phyloP scores from a whole-genome alignment of 75 land plant genomes.

The Cryptomeria japonica region DNA sequence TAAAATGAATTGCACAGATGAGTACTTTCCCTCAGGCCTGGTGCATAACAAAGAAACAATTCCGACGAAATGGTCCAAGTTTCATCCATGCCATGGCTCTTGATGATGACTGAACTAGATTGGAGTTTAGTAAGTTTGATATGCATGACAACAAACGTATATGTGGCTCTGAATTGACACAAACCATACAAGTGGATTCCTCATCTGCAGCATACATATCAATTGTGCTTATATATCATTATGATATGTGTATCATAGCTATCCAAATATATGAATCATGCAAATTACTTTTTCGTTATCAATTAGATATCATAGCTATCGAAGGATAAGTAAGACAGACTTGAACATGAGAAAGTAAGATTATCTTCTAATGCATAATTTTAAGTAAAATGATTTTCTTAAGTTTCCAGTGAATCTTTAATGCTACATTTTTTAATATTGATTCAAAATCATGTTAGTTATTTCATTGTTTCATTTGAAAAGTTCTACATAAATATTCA shows the following conservation, averaged over 20 bases:
- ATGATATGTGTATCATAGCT: background rate
- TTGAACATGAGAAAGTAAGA: background rate
- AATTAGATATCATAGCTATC: background rate
- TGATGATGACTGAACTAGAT: background rate
- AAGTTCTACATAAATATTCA: background rate
- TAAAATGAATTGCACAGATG: conserved; percentile 43
- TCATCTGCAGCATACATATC: background rate
- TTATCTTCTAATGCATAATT: background rate
- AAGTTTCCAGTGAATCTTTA: too few relatives aligned
- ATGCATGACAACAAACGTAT: background rate
- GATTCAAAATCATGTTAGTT: background rate
- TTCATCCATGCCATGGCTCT: background rate
- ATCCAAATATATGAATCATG: background rate
- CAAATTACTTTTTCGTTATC: background rate
- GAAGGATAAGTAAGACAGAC: background rate
- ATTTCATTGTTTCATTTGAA: background rate
- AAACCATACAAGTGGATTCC: background rate
- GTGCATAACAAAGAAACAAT: conserved; percentile 77
- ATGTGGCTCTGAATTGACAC: background rate
- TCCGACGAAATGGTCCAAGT: conserved; percentile 21
- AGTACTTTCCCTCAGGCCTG: conserved; percentile 71
- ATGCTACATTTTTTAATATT: background rate
- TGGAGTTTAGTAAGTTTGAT: background rate
- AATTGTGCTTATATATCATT: background rate
- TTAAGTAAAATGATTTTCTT: background rate